These are phyloP conservation scores for Plectranthus barbatus DNA, from an alignment of 257 asterid species.

Conservation along the genomic window DNA sequence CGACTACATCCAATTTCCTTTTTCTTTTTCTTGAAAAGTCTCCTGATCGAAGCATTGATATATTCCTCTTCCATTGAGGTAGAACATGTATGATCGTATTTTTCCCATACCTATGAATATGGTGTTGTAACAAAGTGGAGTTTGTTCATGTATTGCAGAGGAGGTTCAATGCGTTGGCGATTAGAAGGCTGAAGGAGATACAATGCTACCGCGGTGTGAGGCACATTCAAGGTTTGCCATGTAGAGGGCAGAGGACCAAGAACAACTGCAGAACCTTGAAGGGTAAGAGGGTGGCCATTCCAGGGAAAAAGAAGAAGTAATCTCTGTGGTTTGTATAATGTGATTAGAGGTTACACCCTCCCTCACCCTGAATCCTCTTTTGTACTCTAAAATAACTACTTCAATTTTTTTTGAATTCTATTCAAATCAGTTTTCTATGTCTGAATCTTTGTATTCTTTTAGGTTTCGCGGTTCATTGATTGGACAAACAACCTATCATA, in stretches of 20 bases:
- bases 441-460: too few species aligned
- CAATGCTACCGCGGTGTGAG: conserved; percentile 92
- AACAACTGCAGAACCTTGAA: conserved; percentile 89
- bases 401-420: too few species aligned
- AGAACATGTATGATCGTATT: too few species aligned
- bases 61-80: too few species aligned
- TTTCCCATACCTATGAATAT: too few species aligned
- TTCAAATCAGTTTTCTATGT: too few species aligned
- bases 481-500: too few species aligned
- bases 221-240: conserved; percentile 90
- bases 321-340: conserved; percentile 14
- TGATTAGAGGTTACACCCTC: background rate
- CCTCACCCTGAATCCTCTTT: conserved; percentile 7
- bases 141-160: conserved; percentile 32
- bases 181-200: conserved; percentile 85
- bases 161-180: conserved; percentile 83
- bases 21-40: too few species aligned
- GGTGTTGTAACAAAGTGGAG: background rate
- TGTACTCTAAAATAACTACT: conserved; percentile 9
- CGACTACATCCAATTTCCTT: too few species aligned
- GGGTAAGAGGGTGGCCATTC: conserved; percentile 82
- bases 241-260: conserved; percentile 93
- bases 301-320: conserved; percentile 82
- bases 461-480: too few species aligned
- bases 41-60: too few species aligned